Evolutionary conservation across 495 filamentous ascomycete species (phyloP).

Genomic region (Penicillium macrosclerotiorum): DNA sequence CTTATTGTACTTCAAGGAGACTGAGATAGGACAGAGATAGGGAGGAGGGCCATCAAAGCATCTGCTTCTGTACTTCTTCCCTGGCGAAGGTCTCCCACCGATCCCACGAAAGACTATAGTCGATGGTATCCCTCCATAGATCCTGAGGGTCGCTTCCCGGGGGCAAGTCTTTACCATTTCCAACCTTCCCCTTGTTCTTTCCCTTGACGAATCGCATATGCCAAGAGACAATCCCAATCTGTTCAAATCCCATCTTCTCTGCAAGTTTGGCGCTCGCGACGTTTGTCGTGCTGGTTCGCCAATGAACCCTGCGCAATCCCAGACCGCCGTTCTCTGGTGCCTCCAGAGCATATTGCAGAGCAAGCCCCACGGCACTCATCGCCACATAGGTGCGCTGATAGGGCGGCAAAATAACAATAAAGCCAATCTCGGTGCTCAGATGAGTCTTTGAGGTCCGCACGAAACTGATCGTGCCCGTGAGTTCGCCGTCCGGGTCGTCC

Average conservation of each 20-base stretch:
- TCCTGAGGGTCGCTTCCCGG: conserved; percentile 17
- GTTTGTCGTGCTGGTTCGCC: conserved; percentile 17
- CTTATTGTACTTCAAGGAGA: too few species aligned
- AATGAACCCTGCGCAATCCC: conserved; percentile 18
- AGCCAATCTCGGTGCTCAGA: conserved; percentile 21
- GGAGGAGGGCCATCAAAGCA: conserved; percentile 10
- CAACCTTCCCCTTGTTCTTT: conserved; percentile 14
- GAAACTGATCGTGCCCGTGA: conserved; percentile 21
- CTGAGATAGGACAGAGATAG: too few species aligned
- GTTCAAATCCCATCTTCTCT: conserved; percentile 21
- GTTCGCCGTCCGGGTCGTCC: conserved; percentile 22
- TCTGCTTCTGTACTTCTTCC: conserved; percentile 3
- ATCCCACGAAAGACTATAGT: conserved; percentile 19
- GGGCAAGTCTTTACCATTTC: conserved; percentile 16
- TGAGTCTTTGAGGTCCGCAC: conserved; percentile 12
- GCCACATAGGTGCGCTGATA: conserved; percentile 25
- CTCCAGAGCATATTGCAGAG: conserved; percentile 11
- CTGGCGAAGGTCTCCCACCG: conserved; percentile 9
- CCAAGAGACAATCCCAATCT: conserved; percentile 15
- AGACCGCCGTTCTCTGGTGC: conserved; percentile 10
- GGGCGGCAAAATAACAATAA: conserved; percentile 22
- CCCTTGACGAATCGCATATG: conserved; percentile 22
- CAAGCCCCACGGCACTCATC: conserved; percentile 18
- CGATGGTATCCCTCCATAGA: conserved; percentile 22
- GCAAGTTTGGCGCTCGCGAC: conserved; percentile 16